A percentile compares a stretch with the other conserved stretches of the same genome.
These are phyloP conservation scores for Dactylellina parvicollis DNA, from an alignment of 2,329 filamentous ascomycete genomes.

Conservation along the genomic window DNA sequence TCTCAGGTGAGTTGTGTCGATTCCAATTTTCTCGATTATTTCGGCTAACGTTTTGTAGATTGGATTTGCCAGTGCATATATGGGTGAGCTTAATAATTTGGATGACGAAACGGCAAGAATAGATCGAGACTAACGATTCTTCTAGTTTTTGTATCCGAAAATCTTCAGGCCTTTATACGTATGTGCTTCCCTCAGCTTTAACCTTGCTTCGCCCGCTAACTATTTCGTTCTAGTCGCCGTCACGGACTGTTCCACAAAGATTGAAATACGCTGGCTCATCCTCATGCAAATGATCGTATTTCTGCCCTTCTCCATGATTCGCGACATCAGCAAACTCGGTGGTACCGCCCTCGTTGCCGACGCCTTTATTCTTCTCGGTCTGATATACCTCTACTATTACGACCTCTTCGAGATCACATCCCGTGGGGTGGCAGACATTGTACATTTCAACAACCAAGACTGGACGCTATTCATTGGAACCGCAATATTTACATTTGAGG, in stretches of 20 bases:
- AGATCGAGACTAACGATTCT: constrained; percentile 64
- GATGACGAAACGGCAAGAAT: constrained; percentile 73
- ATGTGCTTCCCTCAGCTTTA: not conserved
- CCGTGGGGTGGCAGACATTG: constrained; percentile 80
- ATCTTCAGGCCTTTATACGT: constrained; percentile 88
- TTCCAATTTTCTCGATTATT: constrained; percentile 63
- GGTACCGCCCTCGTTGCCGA: constrained; percentile 94
- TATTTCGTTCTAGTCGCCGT: constrained; percentile 72
- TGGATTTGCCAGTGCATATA: constrained; percentile 58
- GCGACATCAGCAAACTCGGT: constrained; percentile 96
- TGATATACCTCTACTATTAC: constrained; percentile 95
- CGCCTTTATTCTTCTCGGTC: constrained; percentile 88
- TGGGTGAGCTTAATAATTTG: constrained; percentile 33
- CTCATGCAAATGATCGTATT: constrained; percentile 96
- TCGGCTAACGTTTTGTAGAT: constrained; percentile 44
- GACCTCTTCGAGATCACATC: constrained; percentile 83
- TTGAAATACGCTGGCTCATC: constrained; percentile 89
- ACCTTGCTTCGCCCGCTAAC: constrained; percentile 7
- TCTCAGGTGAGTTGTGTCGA: constrained; percentile 98
- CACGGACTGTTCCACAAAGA: constrained; percentile 82
- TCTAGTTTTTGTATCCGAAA: constrained; percentile 89
- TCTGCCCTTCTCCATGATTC: constrained; percentile 88
- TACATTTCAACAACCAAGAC: constrained; percentile 85
- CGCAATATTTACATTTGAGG: constrained; percentile 98
- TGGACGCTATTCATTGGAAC: constrained; percentile 99